Evolutionary conservation across 306 rosid genomes (phyloP).

Genomic region (Rubus idaeus): DNA sequence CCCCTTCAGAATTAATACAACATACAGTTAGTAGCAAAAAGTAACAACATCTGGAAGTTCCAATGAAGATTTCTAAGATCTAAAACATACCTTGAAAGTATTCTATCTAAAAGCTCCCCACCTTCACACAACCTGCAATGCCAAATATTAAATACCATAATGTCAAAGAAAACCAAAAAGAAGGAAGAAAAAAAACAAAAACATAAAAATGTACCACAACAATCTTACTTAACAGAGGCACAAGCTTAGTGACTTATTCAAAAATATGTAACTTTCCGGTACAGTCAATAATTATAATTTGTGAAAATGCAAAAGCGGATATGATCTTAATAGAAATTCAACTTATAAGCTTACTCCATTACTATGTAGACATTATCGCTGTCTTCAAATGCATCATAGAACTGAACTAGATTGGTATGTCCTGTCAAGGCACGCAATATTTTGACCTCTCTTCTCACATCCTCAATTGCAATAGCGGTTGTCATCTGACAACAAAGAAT

Average conservation of each 20-base stretch:
- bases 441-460: slow-evolving; percentile 97
- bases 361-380: slow-evolving; percentile 95
- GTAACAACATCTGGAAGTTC: slow-evolving; percentile 19
- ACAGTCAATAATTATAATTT: neutral
- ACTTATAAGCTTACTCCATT: slow-evolving; percentile 83
- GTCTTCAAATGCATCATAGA: slow-evolving; percentile 96
- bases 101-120: slow-evolving; percentile 96
- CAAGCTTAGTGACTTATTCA: neutral
- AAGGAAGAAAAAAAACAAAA: neutral
- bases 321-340: slow-evolving; percentile 19
- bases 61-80: neutral
- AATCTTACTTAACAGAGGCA: neutral
- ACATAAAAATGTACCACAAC: neutral
- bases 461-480: slow-evolving; percentile 95
- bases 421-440: slow-evolving; percentile 92
- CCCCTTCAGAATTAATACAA: slow-evolving; percentile 57
- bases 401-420: slow-evolving; percentile 76
- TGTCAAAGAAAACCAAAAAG: neutral
- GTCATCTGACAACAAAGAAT: slow-evolving; percentile 69
- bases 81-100: slow-evolving; percentile 77
- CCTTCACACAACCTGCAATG: slow-evolving; percentile 98
- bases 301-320: slow-evolving; percentile 7
- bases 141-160: slow-evolving; percentile 3
- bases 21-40: slow-evolving; percentile 22
- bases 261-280: neutral